Evolutionary conservation across 352 stramenopile species (phyloP).

Genomic region (Chrysophaeum taylorii): DNA sequence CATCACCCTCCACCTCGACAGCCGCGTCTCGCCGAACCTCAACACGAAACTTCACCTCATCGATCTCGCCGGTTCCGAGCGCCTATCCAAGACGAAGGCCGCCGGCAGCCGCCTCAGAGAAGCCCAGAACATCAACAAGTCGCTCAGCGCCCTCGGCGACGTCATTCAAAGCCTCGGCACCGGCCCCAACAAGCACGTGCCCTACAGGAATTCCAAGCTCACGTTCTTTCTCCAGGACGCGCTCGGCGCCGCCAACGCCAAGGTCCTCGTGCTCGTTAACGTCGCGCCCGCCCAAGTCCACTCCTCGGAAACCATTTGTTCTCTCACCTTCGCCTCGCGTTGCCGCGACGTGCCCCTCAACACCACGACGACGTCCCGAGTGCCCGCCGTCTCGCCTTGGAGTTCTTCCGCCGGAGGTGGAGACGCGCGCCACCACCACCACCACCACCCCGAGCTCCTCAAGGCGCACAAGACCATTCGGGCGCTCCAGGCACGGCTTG

Average conservation of each 20-base stretch:
- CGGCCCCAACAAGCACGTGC: conserved; percentile 59
- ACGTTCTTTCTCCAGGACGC: conserved; percentile 54
- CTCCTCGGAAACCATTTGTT: conserved; percentile 76
- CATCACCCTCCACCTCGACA: conserved; percentile 66
- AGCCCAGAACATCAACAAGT: conserved; percentile 89
- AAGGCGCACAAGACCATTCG: not conserved
- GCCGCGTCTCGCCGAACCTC: conserved; percentile 19
- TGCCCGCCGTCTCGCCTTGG: not conserved
- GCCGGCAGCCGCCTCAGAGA: conserved; percentile 83
- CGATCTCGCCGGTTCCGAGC: conserved; percentile 69
- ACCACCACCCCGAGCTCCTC: no score
- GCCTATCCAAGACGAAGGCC: conserved; percentile 69
- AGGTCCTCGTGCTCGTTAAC: conserved; percentile 44
- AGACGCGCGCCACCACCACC: no score
- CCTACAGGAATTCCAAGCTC: conserved; percentile 89
- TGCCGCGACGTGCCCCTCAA: conserved; percentile 67
- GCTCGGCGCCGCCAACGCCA: conserved; percentile 37
- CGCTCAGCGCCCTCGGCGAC: conserved; percentile 77
- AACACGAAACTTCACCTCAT: conserved; percentile 65
- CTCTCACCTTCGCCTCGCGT: conserved; percentile 76
- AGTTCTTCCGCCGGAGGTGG: not conserved
- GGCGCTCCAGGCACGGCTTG: not conserved
- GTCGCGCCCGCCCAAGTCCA: conserved; percentile 70
- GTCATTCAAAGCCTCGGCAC: conserved; percentile 83
- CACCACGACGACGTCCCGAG: not conserved